These are phyloP conservation scores for Eleusine coracana DNA, from an alignment of 176 grass and related monocot species.

Conservation along the genomic window DNA sequence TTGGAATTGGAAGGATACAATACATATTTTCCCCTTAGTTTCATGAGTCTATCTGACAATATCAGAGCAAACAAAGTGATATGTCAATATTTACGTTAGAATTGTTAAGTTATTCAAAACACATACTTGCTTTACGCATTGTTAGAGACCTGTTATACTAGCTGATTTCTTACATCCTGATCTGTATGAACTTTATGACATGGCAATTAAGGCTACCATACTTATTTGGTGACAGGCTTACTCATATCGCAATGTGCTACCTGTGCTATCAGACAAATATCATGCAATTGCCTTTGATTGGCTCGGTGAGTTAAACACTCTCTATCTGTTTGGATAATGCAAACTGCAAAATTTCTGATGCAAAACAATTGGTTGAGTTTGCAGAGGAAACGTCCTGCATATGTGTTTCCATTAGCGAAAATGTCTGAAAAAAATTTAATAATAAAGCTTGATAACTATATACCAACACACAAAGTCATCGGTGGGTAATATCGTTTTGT, in stretches of 20 bases:
- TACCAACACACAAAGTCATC: neutral
- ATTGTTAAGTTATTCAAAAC: constrained; percentile 9
- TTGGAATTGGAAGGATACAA: neutral
- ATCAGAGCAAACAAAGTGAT: neutral
- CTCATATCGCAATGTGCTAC: constrained; percentile 87
- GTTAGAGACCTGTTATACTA: neutral
- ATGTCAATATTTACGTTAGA: neutral
- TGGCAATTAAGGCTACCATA: neutral
- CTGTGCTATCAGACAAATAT: constrained; percentile 77
- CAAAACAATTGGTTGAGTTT: no score
- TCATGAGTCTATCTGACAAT: neutral
- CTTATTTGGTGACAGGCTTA: constrained; percentile 68
- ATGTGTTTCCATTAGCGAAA: neutral
- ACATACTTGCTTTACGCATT: neutral
- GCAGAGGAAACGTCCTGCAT: neutral
- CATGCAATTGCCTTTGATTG: constrained; percentile 92
- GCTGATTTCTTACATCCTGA: neutral
- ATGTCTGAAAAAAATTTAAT: constrained; percentile 8
- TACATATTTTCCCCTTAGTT: neutral
- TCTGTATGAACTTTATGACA: neutral
- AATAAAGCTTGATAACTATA: neutral
- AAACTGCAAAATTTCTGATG: neutral
- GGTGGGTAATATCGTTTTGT: neutral
- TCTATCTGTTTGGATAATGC: constrained; percentile 13
- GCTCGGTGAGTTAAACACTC: constrained; percentile 71